Conservation (phyloP, 495 filamentous ascomycete species). For the Hypoxylon fragiforme region DNA sequence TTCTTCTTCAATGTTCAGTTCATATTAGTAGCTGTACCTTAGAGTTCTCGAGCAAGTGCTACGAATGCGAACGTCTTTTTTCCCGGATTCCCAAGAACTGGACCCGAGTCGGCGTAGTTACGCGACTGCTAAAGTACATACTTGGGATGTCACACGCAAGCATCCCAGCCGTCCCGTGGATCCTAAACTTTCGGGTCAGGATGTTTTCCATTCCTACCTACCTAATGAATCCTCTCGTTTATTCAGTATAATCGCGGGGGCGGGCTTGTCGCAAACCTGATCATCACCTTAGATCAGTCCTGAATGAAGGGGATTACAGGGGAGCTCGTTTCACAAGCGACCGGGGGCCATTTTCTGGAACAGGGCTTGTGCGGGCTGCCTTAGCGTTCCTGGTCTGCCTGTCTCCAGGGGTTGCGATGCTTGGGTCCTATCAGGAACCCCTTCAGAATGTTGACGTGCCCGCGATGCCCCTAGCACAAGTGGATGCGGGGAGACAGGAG, state of each 20-base stretch:
- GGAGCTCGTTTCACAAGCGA: slow-evolving; percentile 40
- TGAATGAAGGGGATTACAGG: slow-evolving; percentile 38
- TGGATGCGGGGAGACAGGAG: slow-evolving; percentile 33
- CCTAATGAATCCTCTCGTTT: too few species aligned
- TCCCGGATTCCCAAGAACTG: slow-evolving; percentile 25
- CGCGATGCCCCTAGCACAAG: slow-evolving; percentile 28
- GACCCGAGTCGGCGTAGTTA: slow-evolving; percentile 8
- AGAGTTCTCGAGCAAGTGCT: slow-evolving; percentile 19
- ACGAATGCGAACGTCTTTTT: slow-evolving; percentile 31
- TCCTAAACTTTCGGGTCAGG: slow-evolving; percentile 13
- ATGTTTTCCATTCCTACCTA: slow-evolving; percentile 5
- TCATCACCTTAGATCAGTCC: slow-evolving; percentile 31
- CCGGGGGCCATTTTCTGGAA: slow-evolving; percentile 35
- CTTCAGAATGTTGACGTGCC: slow-evolving; percentile 33
- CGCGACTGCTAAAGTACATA: slow-evolving; percentile 1
- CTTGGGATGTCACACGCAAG: slow-evolving; percentile 7
- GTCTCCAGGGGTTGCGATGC: slow-evolving; percentile 26
- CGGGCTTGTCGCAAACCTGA: slow-evolving; percentile 30
- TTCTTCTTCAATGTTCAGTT: neutral
- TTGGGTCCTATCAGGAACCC: slow-evolving; percentile 25
- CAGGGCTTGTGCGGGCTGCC: slow-evolving; percentile 34
- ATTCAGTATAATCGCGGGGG: slow-evolving; percentile 32
- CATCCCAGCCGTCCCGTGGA: slow-evolving; percentile 1
- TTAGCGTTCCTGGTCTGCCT: slow-evolving; percentile 30
- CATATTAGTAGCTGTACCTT: slow-evolving; percentile 6